These are phyloP conservation scores for Laetiporus sulphureus DNA, from an alignment of 1,284 basidiomycete species.

Conservation along the genomic window DNA sequence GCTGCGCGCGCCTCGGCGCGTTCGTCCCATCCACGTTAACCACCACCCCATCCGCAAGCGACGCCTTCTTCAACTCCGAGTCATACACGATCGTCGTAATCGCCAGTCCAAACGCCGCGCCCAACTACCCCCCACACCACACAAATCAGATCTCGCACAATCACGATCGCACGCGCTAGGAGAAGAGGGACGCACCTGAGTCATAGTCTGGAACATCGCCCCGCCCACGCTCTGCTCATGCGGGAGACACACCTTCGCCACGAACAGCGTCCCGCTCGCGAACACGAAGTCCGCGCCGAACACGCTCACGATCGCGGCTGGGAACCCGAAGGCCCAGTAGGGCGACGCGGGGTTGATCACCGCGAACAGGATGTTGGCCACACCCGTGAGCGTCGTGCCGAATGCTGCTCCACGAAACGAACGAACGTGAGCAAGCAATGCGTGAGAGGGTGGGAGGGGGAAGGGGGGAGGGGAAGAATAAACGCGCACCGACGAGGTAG, in stretches of 20 bases:
- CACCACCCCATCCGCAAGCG: conserved; percentile 25
- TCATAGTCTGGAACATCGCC: conserved; percentile 73
- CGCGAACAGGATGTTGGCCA: conserved; percentile 69
- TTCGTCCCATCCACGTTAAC: conserved; percentile 24
- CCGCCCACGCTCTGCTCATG: conserved; percentile 79
- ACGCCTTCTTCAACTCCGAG: conserved; percentile 32
- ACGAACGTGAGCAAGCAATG: too few relatives aligned
- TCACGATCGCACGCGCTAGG: background rate
- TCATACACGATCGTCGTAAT: conserved; percentile 72
- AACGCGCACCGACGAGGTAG: conserved; percentile 44
- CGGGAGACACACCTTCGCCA: conserved; percentile 63
- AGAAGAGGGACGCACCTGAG: conserved; percentile 40
- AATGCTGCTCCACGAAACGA: conserved; percentile 33
- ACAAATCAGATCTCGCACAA: background rate
- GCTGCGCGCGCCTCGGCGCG: conserved; percentile 32
- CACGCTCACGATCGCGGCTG: conserved; percentile 65
- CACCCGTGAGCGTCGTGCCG: conserved; percentile 57
- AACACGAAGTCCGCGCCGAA: conserved; percentile 80
- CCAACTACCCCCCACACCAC: conserved; percentile 46
- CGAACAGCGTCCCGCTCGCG: conserved; percentile 67
- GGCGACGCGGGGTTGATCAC: conserved; percentile 51
- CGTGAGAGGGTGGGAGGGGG: background rate
- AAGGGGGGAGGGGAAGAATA: background rate
- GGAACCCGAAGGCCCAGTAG: conserved; percentile 83
- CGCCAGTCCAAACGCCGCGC: conserved; percentile 70